A percentile compares a stretch with the other conserved stretches of the same genome.
These are phyloP conservation scores for Hippophae tibetana DNA, from an alignment of 306 rosid species.

Conservation along the genomic window DNA sequence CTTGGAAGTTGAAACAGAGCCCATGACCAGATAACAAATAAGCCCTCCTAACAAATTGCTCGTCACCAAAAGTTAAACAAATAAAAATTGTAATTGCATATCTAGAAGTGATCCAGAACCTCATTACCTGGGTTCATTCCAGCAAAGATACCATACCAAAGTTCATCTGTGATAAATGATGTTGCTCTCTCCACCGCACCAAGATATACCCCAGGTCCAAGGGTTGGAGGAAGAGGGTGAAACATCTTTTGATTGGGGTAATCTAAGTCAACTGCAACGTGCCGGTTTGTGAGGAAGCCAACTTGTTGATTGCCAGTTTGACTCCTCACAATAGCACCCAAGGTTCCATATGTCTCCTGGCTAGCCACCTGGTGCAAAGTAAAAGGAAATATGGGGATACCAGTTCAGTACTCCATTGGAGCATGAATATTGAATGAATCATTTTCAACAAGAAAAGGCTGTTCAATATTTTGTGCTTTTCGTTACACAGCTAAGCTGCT, in stretches of 20 bases:
- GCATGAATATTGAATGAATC: too few species aligned
- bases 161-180: slow-evolving; percentile 92
- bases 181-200: slow-evolving; percentile 99
- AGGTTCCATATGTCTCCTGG: slow-evolving; percentile 92
- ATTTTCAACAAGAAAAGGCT: too few species aligned
- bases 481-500: too few species aligned
- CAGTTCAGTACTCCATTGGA: too few species aligned
- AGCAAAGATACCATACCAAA: slow-evolving; percentile 94
- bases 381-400: slow-evolving; percentile 20
- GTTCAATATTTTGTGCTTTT: too few species aligned
- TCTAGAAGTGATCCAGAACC: slow-evolving; percentile 4
- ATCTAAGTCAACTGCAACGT: slow-evolving; percentile 97
- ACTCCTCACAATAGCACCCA: slow-evolving; percentile 96
- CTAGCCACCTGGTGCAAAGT: slow-evolving; percentile 70
- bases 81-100: slow-evolving; percentile 11
- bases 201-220: slow-evolving; percentile 96
- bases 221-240: slow-evolving; percentile 97
- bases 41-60: background rate
- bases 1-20: too few species aligned
- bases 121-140: slow-evolving; percentile 96
- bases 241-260: slow-evolving; percentile 99
- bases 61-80: background rate
- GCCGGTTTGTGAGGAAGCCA: slow-evolving; percentile 96
- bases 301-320: slow-evolving; percentile 80
- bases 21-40: too few species aligned